phyloP scores from a whole-genome alignment of 306 rosid genomes.

The Neltuma alba region DNA sequence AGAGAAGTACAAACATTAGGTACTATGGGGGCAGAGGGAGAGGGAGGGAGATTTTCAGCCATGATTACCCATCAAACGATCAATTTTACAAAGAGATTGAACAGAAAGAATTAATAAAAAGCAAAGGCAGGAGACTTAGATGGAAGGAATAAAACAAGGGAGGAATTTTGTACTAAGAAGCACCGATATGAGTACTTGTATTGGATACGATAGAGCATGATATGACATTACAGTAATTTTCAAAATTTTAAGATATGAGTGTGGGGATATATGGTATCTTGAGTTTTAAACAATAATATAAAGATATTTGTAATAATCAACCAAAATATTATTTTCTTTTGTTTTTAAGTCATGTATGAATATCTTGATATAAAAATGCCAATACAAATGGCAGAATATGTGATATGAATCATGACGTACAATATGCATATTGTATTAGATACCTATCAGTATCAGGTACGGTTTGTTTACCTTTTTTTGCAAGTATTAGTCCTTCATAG shows the following conservation, averaged over 20 bases:
- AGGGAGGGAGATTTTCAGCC: background rate
- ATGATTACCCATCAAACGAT: background rate
- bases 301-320: no score
- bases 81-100: background rate
- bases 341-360: background rate
- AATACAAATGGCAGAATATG: background rate
- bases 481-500: background rate
- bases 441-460: no score
- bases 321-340: background rate
- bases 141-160: background rate
- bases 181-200: background rate
- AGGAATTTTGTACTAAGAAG: conserved; percentile 1
- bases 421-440: background rate
- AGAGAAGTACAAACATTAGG: background rate
- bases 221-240: background rate
- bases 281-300: no score
- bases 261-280: background rate
- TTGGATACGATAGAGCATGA: background rate
- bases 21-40: no score
- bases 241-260: background rate
- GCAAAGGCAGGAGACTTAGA: background rate
- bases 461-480: background rate
- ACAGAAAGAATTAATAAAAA: background rate
- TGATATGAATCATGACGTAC: background rate
- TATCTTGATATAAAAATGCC: background rate